Evolutionary conservation across 1,284 basidiomycete species (phyloP), one percentile per base, ranked within the genome.

Genomic region (Somion occarium): DNA sequence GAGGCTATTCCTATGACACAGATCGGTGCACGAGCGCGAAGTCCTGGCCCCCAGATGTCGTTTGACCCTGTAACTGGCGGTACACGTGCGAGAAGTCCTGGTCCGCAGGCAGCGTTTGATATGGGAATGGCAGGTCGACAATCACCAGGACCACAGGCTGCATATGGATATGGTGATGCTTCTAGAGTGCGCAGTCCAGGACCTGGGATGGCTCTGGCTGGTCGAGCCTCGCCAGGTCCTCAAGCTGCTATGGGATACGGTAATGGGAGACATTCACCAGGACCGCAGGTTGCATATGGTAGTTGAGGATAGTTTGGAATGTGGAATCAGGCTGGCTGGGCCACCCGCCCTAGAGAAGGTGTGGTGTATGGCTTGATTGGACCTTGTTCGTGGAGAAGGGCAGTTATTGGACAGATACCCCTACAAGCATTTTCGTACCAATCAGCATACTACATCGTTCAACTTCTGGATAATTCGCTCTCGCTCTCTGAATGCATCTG

Each of bases 1-100:
- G 87, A 89, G 63, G 75, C 79, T 15, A 85, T 87, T 49, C 83
- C 86, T 15, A 90, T 91, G 88, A 88, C 80, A 1, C 86, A 89
- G 59, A 79, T 89, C 71, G 71, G 68, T 18, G 34, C 34, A n/a
- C 62, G 68, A 37, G 64, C 72, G 34, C 65, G 72, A 56, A 78
- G 75, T 56, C 73, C 78, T 43, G 74, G 61, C 13, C 75, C 78
- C 12, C 61, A 63, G 19, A 57, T 61, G 48, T 62, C 61, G 5
- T 55, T 55, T 49, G 54, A 58, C 30, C 19, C 37, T n/a, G 38
- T 38, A 15, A 37, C 15, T 3, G 30, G 18, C 18, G 27, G 34
- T 27, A 23, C 39, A n/a, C 55, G 55, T 20, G 45, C 48, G 15
- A 48, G 48, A n/a, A 57, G 58, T 46, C 55, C 53, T 37, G 56